These are phyloP conservation scores for Colletotrichum sp. DNA, from an alignment of 2,329 filamentous ascomycete species.

Conservation along the genomic window DNA sequence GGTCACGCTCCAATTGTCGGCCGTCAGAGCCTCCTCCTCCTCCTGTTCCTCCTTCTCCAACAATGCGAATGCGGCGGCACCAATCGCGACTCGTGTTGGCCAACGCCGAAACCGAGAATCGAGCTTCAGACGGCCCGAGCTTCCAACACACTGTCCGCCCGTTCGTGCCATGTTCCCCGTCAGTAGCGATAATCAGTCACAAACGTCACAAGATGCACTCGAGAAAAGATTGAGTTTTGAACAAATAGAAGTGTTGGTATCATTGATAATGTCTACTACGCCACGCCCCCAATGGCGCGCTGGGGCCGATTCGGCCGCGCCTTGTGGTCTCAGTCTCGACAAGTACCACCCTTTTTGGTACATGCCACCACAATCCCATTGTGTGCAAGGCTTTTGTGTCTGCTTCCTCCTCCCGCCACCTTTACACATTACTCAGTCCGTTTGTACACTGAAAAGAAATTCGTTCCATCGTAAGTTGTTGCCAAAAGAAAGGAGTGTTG, in stretches of 20 bases:
- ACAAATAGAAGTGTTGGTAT: conserved; percentile 17
- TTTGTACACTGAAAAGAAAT: conserved; percentile 15
- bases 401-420: neutral
- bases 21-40: neutral
- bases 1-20: neutral
- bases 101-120: neutral
- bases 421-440: conserved; percentile 15
- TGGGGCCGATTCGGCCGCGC: neutral
- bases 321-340: neutral
- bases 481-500: conserved; percentile 3
- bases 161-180: neutral
- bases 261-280: conserved; percentile 11
- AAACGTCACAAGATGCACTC: neutral
- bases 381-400: neutral
- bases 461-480: conserved; percentile 9
- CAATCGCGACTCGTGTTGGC: neutral
- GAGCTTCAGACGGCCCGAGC: neutral
- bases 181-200: neutral
- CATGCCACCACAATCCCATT: conserved; percentile 5
- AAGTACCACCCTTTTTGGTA: conserved; percentile 9
- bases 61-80: neutral
- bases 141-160: neutral
- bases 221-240: neutral
- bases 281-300: neutral
- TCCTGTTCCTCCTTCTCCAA: neutral